Evolutionary conservation across 495 filamentous ascomycete genomes (phyloP).

Genomic region (Haplographium delicatum): DNA sequence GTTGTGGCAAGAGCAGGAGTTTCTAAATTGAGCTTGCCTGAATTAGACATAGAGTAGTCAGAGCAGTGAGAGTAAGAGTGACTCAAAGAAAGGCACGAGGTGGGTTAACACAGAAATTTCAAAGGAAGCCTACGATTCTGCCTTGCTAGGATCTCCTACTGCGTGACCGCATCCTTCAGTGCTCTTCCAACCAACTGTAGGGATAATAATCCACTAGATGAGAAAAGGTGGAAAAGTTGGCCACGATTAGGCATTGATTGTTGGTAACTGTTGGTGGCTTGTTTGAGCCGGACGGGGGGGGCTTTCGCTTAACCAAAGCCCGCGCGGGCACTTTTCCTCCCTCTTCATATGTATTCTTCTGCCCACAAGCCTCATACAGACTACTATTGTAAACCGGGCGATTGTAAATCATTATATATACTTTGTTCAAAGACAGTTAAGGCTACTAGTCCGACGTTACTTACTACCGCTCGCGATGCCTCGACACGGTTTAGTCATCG

Average conservation of each 20-base stretch:
- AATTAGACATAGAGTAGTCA: too few species aligned
- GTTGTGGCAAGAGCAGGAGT: too few species aligned
- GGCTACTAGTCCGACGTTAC: not conserved
- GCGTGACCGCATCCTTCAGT: too few species aligned
- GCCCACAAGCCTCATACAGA: not conserved
- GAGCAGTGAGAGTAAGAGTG: too few species aligned
- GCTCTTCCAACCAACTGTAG: constrained; percentile 3
- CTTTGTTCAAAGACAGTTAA: not conserved
- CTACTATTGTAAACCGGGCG: not conserved
- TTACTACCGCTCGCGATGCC: not conserved
- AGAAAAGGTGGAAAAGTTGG: not conserved
- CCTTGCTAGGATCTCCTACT: too few species aligned
- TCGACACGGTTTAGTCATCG: not conserved
- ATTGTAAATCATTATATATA: not conserved
- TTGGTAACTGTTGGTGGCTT: not conserved
- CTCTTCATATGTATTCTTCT: not conserved
- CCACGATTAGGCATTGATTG: not conserved
- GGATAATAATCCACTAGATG: not conserved
- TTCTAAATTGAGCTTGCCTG: too few species aligned
- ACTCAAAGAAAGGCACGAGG: too few species aligned
- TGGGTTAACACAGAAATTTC: too few species aligned
- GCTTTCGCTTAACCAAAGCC: not conserved
- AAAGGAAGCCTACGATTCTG: too few species aligned
- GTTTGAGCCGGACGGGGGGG: not conserved
- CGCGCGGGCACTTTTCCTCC: not conserved